Evolutionary conservation across 164 flowering plant genomes (phyloP).

Genomic region (Vitis vinifera): ASM3070453v1 NC_081818.1:2123001-2123500

Average conservation of each 20-base stretch:
- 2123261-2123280: conserved; percentile 64
- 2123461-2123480: conserved; percentile 60
- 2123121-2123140: conserved; percentile 43
- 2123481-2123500: conserved; percentile 53
- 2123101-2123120: too few relatives aligned
- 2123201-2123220: conserved; percentile 67
- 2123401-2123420: conserved; percentile 66
- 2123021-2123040: too few relatives aligned
- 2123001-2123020: too few relatives aligned
- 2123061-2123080: too few relatives aligned
- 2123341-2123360: conserved; percentile 67
- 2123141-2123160: conserved; percentile 66
- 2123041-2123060: too few relatives aligned
- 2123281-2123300: conserved; percentile 67
- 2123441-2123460: conserved; percentile 63
- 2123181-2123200: conserved; percentile 65
- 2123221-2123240: conserved; percentile 66
- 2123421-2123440: conserved; percentile 63
- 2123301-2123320: conserved; percentile 54
- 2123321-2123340: conserved; percentile 52
- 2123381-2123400: conserved; percentile 68
- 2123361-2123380: conserved; percentile 39
- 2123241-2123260: conserved; percentile 74
- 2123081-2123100: too few relatives aligned
- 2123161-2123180: conserved; percentile 65